Conservation (phyloP, 75 land plant species). For the Cunninghamia lanceolata region DNA sequence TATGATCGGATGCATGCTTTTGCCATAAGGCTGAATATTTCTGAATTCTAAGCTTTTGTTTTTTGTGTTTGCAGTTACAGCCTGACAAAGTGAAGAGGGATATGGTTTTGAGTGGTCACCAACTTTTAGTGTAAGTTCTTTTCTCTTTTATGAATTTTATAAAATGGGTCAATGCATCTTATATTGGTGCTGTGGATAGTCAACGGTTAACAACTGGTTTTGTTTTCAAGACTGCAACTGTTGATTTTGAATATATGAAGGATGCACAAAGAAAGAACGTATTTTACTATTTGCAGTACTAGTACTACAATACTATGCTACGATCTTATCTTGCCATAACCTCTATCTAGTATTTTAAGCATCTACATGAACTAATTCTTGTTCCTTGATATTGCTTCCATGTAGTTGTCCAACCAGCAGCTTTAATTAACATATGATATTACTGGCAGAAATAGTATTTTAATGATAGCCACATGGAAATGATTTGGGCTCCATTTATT, state of each 20-base stretch:
- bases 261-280: not conserved
- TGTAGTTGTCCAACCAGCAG: not conserved
- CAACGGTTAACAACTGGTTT: not conserved
- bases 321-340: not conserved
- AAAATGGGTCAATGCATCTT: not conserved
- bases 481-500: not conserved
- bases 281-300: no score
- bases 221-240: conserved; percentile 1
- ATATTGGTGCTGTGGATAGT: not conserved
- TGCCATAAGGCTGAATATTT: not conserved
- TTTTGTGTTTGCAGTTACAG: conserved; percentile 61
- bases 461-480: not conserved
- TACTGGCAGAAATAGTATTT: not conserved
- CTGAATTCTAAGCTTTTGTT: not conserved
- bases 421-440: not conserved
- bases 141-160: not conserved
- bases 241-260: not conserved
- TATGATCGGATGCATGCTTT: not conserved
- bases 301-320: not conserved
- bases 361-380: not conserved
- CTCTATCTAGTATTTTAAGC: not conserved
- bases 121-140: conserved; percentile 59
- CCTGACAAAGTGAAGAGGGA: conserved; percentile 89
- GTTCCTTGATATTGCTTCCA: not conserved
- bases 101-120: conserved; percentile 54